Evolutionary conservation across 2,329 filamentous ascomycete species (phyloP).

Genomic region (Lachnellula arida): DNA sequence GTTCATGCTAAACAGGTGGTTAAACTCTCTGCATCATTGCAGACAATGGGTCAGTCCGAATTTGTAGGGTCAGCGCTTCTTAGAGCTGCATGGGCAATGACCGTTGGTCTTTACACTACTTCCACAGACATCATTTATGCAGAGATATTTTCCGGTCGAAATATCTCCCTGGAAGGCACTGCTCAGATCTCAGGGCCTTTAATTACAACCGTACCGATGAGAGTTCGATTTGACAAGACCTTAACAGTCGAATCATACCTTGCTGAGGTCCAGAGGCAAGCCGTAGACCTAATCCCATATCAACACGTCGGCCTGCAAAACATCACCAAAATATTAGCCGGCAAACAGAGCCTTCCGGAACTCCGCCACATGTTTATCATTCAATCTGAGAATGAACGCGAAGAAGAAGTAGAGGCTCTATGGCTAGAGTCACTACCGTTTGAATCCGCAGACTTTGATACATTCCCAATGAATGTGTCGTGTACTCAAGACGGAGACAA

Average conservation of each 20-base stretch:
- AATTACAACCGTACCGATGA: slow-evolving; percentile 39
- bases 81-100: slow-evolving; percentile 35
- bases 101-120: slow-evolving; percentile 35
- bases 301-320: slow-evolving; percentile 16
- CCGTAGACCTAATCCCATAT: slow-evolving; percentile 40
- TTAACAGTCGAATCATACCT: slow-evolving; percentile 38
- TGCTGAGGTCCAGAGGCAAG: slow-evolving; percentile 41
- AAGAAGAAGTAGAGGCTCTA: neutral
- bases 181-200: slow-evolving; percentile 32
- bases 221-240: slow-evolving; percentile 31
- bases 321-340: slow-evolving; percentile 11
- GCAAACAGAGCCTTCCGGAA: neutral
- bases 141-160: slow-evolving; percentile 39
- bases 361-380: neutral
- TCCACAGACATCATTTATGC: slow-evolving; percentile 38
- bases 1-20: slow-evolving; percentile 34
- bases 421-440: neutral
- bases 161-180: slow-evolving; percentile 35
- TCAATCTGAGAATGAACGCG: neutral
- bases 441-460: neutral
- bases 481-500: neutral
- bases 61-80: slow-evolving; percentile 2
- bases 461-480: neutral
- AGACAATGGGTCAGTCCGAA: slow-evolving; percentile 37
- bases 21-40: slow-evolving; percentile 23